Evolutionary conservation across 371 early-diverging fungal genomes (phyloP), one percentile per base, ranked within the genome.

Genomic region (Coemansia sp.): DNA sequence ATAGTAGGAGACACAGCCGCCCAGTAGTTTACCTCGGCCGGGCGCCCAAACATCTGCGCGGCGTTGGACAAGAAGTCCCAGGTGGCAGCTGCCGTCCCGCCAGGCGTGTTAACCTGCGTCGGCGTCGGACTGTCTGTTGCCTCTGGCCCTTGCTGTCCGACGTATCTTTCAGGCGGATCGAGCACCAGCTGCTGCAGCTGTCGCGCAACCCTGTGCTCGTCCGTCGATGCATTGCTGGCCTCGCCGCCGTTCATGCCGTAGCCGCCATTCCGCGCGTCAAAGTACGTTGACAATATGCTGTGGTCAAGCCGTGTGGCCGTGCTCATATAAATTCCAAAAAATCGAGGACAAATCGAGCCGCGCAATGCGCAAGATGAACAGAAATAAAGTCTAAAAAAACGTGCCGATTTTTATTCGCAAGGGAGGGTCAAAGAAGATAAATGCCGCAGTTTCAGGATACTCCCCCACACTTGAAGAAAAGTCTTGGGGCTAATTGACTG

Each of bases 41-140:
- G 39, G 18, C 59, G 65, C 46, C 46, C 68, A 59, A 68, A 68
- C 48, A 68, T 67, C 33, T 68, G 68, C 11, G 68, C 68, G 0
- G 68, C 67, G 29, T 68, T 68, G 7, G 67, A 43, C 53, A 68
- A 49, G 66, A 68, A 70, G 42, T 54, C 51, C 71, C 71, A 70
- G 1, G 58, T 61, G 14, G 66, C 67, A 10, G 53, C 54, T 8
- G 49, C n/a, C 32, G 36, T n/a, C 14, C n/a, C n/a, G 33, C 32
- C 32, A 3, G 14, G 7, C 7, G 51, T 31, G 51, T 34, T 33
- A 8, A 31, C 33, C 8, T 12, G 52, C 8, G 32, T 52, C 12
- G 36, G 24, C 3, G 52, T 4, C 3, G 24, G 18, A 18, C 36
- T 52, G n/a, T 37, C 36, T 12, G 33, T 51, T 7, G 31, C 5